These are phyloP conservation scores for Yamadazyma phyllophila DNA, from an alignment of 805 yeast genomes.

Conservation along the genomic window DNA sequence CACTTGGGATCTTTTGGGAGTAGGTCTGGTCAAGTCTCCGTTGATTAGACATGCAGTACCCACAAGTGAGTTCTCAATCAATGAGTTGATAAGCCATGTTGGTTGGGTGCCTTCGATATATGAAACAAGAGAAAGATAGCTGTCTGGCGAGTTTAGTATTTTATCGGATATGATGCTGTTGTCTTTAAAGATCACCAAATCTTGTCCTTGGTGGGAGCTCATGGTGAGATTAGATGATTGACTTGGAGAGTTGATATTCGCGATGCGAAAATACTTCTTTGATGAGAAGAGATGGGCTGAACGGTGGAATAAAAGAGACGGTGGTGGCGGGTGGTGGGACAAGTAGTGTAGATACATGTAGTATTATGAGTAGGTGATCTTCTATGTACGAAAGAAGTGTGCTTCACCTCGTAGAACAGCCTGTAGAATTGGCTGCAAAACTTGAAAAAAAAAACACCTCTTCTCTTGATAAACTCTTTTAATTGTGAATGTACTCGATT, in stretches of 20 bases:
- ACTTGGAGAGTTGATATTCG: not conserved
- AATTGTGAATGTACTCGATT: too few species aligned
- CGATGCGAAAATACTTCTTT: too few species aligned
- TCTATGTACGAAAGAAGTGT: too few species aligned
- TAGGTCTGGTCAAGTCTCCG: constrained; percentile 22
- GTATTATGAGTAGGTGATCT: too few species aligned
- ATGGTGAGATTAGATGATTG: not conserved
- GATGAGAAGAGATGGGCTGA: not conserved
- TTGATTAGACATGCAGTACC: constrained; percentile 48
- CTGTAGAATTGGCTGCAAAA: not conserved
- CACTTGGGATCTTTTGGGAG: constrained; percentile 26
- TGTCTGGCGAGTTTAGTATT: constrained; percentile 14
- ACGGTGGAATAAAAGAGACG: not conserved
- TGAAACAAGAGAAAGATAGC: constrained; percentile 24
- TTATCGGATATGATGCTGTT: constrained; percentile 41
- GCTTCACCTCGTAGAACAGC: too few species aligned
- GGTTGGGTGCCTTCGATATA: constrained; percentile 54
- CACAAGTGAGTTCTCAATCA: constrained; percentile 49
- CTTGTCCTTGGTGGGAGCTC: constrained; percentile 50
- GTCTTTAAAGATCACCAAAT: constrained; percentile 51
- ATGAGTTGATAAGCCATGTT: constrained; percentile 57
- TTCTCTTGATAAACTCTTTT: too few species aligned
- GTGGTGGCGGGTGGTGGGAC: not conserved
- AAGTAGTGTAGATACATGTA: not conserved
- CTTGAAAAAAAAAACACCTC: not conserved